Conservation (phyloP, 2,329 filamentous ascomycete genomes). For the Lecanicillium sp. region DNA sequence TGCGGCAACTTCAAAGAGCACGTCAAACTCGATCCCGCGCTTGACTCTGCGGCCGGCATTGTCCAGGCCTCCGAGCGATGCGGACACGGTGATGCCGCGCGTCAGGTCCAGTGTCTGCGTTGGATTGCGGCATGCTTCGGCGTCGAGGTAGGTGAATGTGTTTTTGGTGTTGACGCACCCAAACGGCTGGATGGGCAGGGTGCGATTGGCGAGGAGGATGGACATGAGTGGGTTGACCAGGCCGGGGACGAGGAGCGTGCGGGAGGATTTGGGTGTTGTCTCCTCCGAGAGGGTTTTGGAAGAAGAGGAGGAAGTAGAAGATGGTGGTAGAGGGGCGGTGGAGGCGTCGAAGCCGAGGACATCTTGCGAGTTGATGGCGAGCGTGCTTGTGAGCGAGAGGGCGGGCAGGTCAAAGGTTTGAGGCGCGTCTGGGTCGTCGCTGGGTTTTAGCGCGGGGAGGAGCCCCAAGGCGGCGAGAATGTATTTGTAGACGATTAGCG, state of each 20-base stretch:
- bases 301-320: neutral
- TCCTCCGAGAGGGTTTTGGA: neutral
- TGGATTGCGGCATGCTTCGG: conserved; percentile 7
- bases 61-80: conserved; percentile 5
- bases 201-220: conserved; percentile 9
- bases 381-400: conserved; percentile 6
- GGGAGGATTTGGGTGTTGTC: neutral
- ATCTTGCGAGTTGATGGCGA: conserved; percentile 8
- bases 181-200: conserved; percentile 6
- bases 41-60: conserved; percentile 7
- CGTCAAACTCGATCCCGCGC: conserved; percentile 9
- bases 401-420: conserved; percentile 7
- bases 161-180: conserved; percentile 9
- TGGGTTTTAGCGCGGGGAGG: conserved; percentile 3
- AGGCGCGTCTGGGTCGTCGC: conserved; percentile 1
- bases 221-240: conserved; percentile 10
- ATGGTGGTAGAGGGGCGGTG: neutral
- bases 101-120: conserved; percentile 5
- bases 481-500: conserved; percentile 7
- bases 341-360: conserved; percentile 5
- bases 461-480: conserved; percentile 2
- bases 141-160: conserved; percentile 7
- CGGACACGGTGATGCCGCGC: conserved; percentile 7
- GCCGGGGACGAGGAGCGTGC: conserved; percentile 6
- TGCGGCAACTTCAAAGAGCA: conserved; percentile 6